Percentiles rank a stretch among this genome's conserved stretches.
Evolutionary conservation across 768 basidiomycete species (phyloP).

Genomic region (Lentinula aciculospora): DNA sequence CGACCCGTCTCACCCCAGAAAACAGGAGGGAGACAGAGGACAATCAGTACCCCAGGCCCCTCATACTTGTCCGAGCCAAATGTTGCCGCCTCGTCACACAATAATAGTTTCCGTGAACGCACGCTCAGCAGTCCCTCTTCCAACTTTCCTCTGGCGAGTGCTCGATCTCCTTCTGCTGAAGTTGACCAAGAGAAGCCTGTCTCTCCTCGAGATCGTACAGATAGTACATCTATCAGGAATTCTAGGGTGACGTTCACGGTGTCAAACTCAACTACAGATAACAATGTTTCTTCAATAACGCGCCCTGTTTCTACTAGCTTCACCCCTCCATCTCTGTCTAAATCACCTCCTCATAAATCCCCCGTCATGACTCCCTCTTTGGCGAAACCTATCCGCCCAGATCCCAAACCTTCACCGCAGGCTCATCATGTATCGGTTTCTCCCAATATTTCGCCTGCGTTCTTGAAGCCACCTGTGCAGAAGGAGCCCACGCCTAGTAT

Average conservation of each 20-base stretch:
- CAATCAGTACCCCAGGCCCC: constrained; percentile 40
- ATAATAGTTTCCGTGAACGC: background rate
- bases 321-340: constrained; percentile 8
- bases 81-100: background rate
- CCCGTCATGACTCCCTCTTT: constrained; percentile 36
- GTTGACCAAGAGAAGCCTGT: constrained; percentile 7
- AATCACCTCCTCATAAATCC: constrained; percentile 27
- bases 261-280: background rate
- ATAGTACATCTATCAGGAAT: background rate
- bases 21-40: constrained; percentile 40
- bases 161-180: background rate
- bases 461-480: constrained; percentile 46
- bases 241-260: background rate
- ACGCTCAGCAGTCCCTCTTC: background rate
- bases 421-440: constrained; percentile 39
- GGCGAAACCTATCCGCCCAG: constrained; percentile 48
- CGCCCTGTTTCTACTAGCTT: constrained; percentile 9
- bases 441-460: constrained; percentile 46
- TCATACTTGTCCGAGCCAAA: background rate
- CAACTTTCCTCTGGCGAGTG: background rate
- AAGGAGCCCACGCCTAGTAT: constrained; percentile 82
- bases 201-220: constrained; percentile 1
- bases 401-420: constrained; percentile 37
- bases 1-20: constrained; percentile 31
- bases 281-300: background rate